Evolutionary conservation across 2,329 filamentous ascomycete species (phyloP), one percentile per base, ranked within the genome.

Genomic region (Achaetomium macrosporum): DNA sequence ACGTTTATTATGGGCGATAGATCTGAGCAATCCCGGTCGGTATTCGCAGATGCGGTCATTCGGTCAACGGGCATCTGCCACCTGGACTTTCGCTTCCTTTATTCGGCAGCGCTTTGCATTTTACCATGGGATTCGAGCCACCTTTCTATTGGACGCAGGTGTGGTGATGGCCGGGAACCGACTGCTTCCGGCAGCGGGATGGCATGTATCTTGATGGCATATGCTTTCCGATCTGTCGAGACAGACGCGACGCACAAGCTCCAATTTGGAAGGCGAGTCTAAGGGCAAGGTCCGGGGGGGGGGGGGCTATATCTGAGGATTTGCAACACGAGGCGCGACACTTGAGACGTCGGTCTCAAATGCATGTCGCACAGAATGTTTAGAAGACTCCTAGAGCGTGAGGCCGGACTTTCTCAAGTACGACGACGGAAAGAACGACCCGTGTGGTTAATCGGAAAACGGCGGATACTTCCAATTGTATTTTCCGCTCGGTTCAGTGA

Each of bases 1-100:
- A 57, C 49, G 63, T 67, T 59, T 72, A 71, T 51, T 72, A 71
- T 53, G 56, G 59, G 60, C 43, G 63, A 60, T 51, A 64, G 63
- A 41, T 65, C 57, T 63, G 8, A 15, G 8, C 7, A 4, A 13
- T 19, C 16, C 29, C 29, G 19, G 10, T 13, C 33, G 15, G 37
- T 19, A 17, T 5, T 29, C 3, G 33, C 15, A 16, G 31, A 44
- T 29, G 35, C 16, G 42, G 15, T 42, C 7, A 25, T n/a, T 30
- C 9, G 17, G 19, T 16, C 25, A 25, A 16, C 36, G 25, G 25
- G 17, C 20, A 40, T 47, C 37, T 47, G 50, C 12, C 17, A n/a
- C 12, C 6, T 16, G 41, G 41, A 39, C 6, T 13, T 19, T 20
- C 31, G 37, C 30, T 13, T 15, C 43, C 30, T 40, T 45, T 29